Evolutionary conservation across 2,329 filamentous ascomycete genomes (phyloP), one percentile per base, ranked within the genome.

Genomic region (Rutstroemia sp.): DNA sequence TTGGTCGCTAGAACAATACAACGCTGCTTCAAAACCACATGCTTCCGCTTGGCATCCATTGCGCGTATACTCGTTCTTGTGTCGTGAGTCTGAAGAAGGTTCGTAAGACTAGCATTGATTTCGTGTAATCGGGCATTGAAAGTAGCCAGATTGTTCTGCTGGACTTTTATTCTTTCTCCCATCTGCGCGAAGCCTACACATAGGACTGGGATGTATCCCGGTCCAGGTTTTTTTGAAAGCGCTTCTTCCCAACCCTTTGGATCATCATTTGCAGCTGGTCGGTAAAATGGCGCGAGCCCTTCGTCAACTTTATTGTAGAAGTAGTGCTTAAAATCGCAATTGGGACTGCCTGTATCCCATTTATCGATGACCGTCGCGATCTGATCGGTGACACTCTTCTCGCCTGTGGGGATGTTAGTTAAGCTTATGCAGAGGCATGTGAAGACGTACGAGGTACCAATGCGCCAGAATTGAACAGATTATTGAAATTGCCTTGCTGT

Each of bases 271-370:
- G 83, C 75, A 16, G 81, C 77, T 2, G 87, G 87, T 61, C 84
- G 81, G 71, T 88, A 92, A 70, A 87, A 91, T 10, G 87, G 87
- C n/a, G 87, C 84, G 68, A 81, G 80, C 52, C 82, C 80, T 65
- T 87, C 82, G 61, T 87, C 84, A 60, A 92, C 88, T 63, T 88
- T 84, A 73, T 94, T 94, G 78, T 94, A 95, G 70, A 94, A 89
- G 75, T 92, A 92, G 68, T 88, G 78, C 70, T 89, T 87, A 74
- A 94, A 90, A 27, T 81, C 82, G 65, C 87, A 91, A 68, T 82
- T 83, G 21, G 82, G 78, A 69, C 78, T 80, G 25, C 77, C 72
- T 1, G 87, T 84, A 59, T 88, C 78, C 89, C 89, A 94, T 73
- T 92, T 91, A 58, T 82, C 76, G 52, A 82, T 75, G 42, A 94